Evolutionary conservation across 164 flowering plant species (phyloP).

Genomic region (Stephania japonica): DNA sequence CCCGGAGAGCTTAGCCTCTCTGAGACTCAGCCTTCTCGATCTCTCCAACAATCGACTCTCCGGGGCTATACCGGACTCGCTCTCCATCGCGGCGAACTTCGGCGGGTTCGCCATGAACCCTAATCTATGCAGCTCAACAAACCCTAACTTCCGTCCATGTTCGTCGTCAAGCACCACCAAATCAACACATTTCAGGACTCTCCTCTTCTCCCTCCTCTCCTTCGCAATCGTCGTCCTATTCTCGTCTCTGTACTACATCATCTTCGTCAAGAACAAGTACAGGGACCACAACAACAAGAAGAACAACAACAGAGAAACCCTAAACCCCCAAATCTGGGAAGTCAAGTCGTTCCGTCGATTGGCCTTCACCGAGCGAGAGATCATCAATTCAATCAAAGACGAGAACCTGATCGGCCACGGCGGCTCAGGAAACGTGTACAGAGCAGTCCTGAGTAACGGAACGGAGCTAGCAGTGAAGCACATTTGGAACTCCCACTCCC

Average conservation of each 20-base stretch:
- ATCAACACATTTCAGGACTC: slow-evolving; percentile 23
- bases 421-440: slow-evolving; percentile 78
- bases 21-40: slow-evolving; percentile 64
- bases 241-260: slow-evolving; percentile 27
- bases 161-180: slow-evolving; percentile 22
- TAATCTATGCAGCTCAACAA: slow-evolving; percentile 49
- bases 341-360: slow-evolving; percentile 63
- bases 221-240: slow-evolving; percentile 24
- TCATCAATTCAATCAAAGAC: slow-evolving; percentile 54
- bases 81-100: slow-evolving; percentile 40
- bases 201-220: slow-evolving; percentile 33
- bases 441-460: slow-evolving; percentile 32
- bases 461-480: slow-evolving; percentile 66
- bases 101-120: slow-evolving; percentile 61
- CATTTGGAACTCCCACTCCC: slow-evolving; percentile 35
- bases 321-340: slow-evolving; percentile 59
- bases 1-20: slow-evolving; percentile 47
- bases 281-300: slow-evolving; percentile 19
- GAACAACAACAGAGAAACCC: slow-evolving; percentile 19
- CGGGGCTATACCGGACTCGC: slow-evolving; percentile 53
- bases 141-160: slow-evolving; percentile 37
- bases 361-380: slow-evolving; percentile 65
- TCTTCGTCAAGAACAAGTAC: slow-evolving; percentile 28
- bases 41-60: slow-evolving; percentile 50
- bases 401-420: slow-evolving; percentile 82